These are phyloP conservation scores for Monilinia fructicola DNA, from an alignment of 2,329 filamentous ascomycete species.

Conservation along the genomic window DNA sequence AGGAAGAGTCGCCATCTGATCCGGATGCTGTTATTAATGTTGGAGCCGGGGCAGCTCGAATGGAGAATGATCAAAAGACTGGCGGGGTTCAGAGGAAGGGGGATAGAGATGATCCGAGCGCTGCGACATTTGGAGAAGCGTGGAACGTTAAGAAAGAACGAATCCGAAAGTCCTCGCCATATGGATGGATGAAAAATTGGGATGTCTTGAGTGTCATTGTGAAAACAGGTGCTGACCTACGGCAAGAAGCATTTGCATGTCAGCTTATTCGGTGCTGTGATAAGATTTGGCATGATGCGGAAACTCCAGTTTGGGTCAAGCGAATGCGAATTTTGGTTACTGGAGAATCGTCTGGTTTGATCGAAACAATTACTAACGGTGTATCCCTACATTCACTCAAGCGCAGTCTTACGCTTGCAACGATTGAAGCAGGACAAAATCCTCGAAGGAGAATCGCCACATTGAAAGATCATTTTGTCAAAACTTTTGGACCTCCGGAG, in stretches of 20 bases:
- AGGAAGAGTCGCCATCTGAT: slow-evolving; percentile 51
- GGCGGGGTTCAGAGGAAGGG: slow-evolving; percentile 78
- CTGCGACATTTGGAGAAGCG: slow-evolving; percentile 82
- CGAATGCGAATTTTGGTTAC: slow-evolving; percentile 84
- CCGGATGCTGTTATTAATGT: slow-evolving; percentile 53
- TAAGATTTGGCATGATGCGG: slow-evolving; percentile 76
- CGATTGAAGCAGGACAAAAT: slow-evolving; percentile 70
- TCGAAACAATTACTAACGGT: slow-evolving; percentile 86
- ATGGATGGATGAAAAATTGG: slow-evolving; percentile 89
- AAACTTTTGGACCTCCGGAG: slow-evolving; percentile 71
- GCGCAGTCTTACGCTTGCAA: slow-evolving; percentile 73
- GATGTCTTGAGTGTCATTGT: slow-evolving; percentile 84
- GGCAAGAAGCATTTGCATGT: slow-evolving; percentile 84
- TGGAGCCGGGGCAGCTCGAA: slow-evolving; percentile 74
- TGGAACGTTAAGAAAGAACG: slow-evolving; percentile 84
- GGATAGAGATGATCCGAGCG: slow-evolving; percentile 81
- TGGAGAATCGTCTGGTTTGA: slow-evolving; percentile 78
- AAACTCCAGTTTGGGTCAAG: slow-evolving; percentile 81
- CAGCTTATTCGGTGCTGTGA: slow-evolving; percentile 80
- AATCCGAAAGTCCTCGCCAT: slow-evolving; percentile 78
- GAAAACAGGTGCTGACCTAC: slow-evolving; percentile 79
- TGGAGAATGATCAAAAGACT: slow-evolving; percentile 89
- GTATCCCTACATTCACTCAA: slow-evolving; percentile 86
- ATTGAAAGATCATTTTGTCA: slow-evolving; percentile 77
- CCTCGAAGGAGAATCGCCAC: slow-evolving; percentile 75